Evolutionary conservation across 495 filamentous ascomycete species (phyloP).

Genomic region (Talaromyces trachyspermus): DNA sequence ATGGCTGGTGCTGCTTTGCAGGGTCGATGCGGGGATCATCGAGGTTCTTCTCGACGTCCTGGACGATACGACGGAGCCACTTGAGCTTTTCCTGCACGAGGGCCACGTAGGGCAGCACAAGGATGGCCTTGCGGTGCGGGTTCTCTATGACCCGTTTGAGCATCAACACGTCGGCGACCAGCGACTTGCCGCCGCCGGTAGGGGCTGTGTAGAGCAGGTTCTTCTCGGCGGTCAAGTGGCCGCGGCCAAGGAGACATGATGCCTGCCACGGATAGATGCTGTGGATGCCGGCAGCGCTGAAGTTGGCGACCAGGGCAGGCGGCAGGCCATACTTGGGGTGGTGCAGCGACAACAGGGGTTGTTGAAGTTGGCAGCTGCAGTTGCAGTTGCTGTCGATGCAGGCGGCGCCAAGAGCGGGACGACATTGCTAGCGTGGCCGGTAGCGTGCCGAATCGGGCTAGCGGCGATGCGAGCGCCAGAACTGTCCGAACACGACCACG

Average conservation of each 20-base stretch:
- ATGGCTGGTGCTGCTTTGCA: slow-evolving; percentile 23
- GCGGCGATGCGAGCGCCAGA: slow-evolving; percentile 3
- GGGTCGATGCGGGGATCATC: slow-evolving; percentile 15
- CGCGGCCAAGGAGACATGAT: slow-evolving; percentile 63
- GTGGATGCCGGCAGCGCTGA: slow-evolving; percentile 54
- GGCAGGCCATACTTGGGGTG: slow-evolving; percentile 62
- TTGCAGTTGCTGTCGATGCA: not conserved
- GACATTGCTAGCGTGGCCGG: not conserved
- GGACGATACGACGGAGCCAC: slow-evolving; percentile 64
- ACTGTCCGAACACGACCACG: too few relatives aligned
- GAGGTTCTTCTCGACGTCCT: slow-evolving; percentile 48
- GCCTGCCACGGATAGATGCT: slow-evolving; percentile 79
- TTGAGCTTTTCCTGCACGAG: slow-evolving; percentile 77
- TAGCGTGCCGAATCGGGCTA: slow-evolving; percentile 1
- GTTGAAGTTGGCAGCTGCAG: not conserved
- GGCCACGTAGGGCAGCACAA: slow-evolving; percentile 78
- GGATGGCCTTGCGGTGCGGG: slow-evolving; percentile 58
- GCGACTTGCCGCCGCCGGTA: slow-evolving; percentile 74
- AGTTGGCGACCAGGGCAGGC: slow-evolving; percentile 52
- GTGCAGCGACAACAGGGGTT: slow-evolving; percentile 48
- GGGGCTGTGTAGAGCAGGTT: slow-evolving; percentile 82
- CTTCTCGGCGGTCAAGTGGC: slow-evolving; percentile 55
- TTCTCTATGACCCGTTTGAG: slow-evolving; percentile 63
- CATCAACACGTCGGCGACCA: slow-evolving; percentile 71
- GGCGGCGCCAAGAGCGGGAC: not conserved